phyloP scores from a whole-genome alignment of 140 eudicot genomes.

The Flaveria floridana region DNA sequence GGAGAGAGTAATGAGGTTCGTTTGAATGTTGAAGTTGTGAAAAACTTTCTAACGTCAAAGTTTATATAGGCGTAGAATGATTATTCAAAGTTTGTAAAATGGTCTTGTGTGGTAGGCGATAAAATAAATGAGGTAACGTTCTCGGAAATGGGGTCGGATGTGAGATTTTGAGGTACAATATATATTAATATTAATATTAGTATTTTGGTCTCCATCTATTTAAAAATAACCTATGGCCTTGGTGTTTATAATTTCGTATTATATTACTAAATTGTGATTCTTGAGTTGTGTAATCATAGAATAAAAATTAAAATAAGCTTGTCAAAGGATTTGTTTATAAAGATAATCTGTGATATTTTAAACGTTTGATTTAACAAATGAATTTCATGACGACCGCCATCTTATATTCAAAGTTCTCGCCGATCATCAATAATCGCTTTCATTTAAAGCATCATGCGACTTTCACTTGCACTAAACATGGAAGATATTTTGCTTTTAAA shows the following conservation, averaged over 20 bases:
- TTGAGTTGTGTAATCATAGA: background rate
- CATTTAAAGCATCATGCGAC: background rate
- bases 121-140: constrained; percentile 8
- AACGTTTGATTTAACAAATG: background rate
- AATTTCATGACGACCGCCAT: background rate
- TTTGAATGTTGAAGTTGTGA: background rate
- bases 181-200: background rate
- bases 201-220: background rate
- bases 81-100: constrained; percentile 12
- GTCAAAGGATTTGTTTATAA: background rate
- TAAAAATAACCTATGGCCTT: background rate
- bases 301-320: background rate
- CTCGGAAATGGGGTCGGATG: background rate
- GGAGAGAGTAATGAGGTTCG: background rate
- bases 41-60: background rate
- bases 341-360: too few relatives aligned
- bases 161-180: background rate
- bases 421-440: background rate
- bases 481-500: background rate
- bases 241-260: constrained; percentile 2
- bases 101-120: constrained; percentile 14
- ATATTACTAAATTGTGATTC: background rate
- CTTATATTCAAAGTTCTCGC: background rate
- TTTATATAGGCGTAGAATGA: background rate
- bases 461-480: constrained; percentile 6